Base-by-base conservation (phyloP, 768 basidiomycete genomes). In the Auricularia sp. region DNA sequence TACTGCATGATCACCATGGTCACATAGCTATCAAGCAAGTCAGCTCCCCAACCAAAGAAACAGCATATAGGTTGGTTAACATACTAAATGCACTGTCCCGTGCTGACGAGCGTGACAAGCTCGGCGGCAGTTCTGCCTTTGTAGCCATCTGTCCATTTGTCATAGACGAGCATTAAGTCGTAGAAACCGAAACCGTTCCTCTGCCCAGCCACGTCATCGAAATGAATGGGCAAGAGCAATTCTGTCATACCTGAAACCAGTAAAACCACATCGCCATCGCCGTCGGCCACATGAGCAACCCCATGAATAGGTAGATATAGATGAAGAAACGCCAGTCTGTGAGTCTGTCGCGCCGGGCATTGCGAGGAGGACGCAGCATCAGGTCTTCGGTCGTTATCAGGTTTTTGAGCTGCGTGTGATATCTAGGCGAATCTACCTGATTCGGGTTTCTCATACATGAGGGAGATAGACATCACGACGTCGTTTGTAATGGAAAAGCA, bases 401-500 rank as follows among this genome's bases (percentile, higher is more conserved):
- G 3, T 11, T 51, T 18, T 18, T 18, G 10, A 21, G 47, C 47
- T 11, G 47, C 33, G 16, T 13, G 51, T 5, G n/a, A 18, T 33
- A 21, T n/a, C 13, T 37, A 7, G 7, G 39, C 39, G 13, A 18
- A 66, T 73, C 62, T 59, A 77, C 78, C 81, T 7, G 78, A 74
- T 70, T 84, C 83, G 5, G 83, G 75, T 65, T 82, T 77, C 72
- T 84, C 83, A 65, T 78, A 80, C 75, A 81, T 80, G 67, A 84
- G 71, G 4, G 81, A 75, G 42, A 83, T 77, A 8, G 81, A 80
- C 70, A 82, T 82, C 59, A 80, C 73, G 29, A 83, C 79, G 62
- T 84, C 83, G 61, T 82, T 83, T 7, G 75, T 76, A 54, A 82
- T 81, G 65, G 80, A 84, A 72, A 84, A 82, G 70, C 84, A 77